These are phyloP conservation scores for Carpinus viminea DNA, from an alignment of 306 rosid species.

Conservation along the genomic window DNA sequence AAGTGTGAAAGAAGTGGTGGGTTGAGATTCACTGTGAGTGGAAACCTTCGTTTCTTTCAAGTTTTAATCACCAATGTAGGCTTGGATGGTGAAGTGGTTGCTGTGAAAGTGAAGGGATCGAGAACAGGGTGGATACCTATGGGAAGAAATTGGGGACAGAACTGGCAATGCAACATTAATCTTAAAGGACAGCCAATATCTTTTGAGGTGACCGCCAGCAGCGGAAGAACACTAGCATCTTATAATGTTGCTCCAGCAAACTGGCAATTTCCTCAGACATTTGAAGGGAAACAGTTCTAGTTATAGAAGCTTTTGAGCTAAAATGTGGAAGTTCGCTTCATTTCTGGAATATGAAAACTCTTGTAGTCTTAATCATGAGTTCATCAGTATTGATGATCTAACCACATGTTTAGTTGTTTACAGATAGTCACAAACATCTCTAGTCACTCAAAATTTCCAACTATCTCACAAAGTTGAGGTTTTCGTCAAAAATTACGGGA, in stretches of 20 bases:
- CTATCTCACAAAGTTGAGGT: slow-evolving; percentile 19
- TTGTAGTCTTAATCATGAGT: slow-evolving; percentile 25
- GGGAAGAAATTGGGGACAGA: slow-evolving; percentile 94
- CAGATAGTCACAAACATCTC: slow-evolving; percentile 19
- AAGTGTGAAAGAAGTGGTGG: slow-evolving; percentile 83
- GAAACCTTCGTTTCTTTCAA: slow-evolving; percentile 71
- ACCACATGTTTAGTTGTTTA: slow-evolving; percentile 29
- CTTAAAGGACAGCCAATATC: slow-evolving; percentile 84
- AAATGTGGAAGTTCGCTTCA: slow-evolving; percentile 5
- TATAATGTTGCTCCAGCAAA: slow-evolving; percentile 75
- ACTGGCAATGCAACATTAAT: slow-evolving; percentile 83
- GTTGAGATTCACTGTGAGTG: slow-evolving; percentile 68
- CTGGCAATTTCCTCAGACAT: slow-evolving; percentile 86
- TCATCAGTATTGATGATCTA: slow-evolving; percentile 24
- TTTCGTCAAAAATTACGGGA: slow-evolving; percentile 26
- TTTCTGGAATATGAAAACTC: slow-evolving; percentile 26
- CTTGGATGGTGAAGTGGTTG: slow-evolving; percentile 79
- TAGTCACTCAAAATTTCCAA: slow-evolving; percentile 9
- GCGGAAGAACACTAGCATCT: slow-evolving; percentile 76
- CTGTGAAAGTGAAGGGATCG: slow-evolving; percentile 93
- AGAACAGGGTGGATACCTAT: slow-evolving; percentile 94
- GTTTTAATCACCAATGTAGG: slow-evolving; percentile 86
- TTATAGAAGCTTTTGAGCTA: slow-evolving; percentile 21
- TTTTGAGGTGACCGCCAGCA: slow-evolving; percentile 76
- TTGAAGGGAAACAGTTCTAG: slow-evolving; percentile 85